Conservation (phyloP, 371 early-diverging fungal genomes). For the Mucor velutinosus region DNA sequence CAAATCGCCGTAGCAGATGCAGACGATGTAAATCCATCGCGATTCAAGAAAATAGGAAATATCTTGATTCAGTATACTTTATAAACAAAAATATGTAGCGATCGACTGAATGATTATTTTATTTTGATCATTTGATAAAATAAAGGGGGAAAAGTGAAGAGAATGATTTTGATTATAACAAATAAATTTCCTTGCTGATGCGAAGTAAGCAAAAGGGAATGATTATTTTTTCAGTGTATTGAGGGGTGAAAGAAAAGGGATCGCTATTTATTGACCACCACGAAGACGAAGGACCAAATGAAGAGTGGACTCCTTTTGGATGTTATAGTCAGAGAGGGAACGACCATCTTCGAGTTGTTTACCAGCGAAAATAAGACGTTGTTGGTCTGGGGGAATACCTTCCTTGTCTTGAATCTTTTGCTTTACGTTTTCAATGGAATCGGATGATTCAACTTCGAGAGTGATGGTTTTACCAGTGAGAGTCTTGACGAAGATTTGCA, state of each 20-base stretch:
- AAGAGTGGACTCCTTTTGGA: too few relatives aligned
- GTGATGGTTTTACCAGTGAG: constrained; percentile 86
- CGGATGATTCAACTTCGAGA: constrained; percentile 92
- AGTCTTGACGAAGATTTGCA: constrained; percentile 84
- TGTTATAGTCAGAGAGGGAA: too few relatives aligned
- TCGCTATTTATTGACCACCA: constrained; percentile 53
- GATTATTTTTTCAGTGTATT: constrained; percentile 95
- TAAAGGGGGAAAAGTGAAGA: background rate
- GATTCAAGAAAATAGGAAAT: too few relatives aligned
- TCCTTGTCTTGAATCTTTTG: too few relatives aligned
- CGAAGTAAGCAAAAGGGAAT: constrained; percentile 82
- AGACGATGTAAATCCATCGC: too few relatives aligned
- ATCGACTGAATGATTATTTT: background rate
- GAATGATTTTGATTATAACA: background rate
- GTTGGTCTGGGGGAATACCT: too few relatives aligned
- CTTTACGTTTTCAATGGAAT: constrained; percentile 96
- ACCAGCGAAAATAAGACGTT: too few relatives aligned
- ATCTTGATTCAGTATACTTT: background rate
- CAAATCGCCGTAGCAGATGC: too few relatives aligned
- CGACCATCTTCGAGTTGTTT: too few relatives aligned
- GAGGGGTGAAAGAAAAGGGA: constrained; percentile 44
- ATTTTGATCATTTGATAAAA: constrained; percentile 1
- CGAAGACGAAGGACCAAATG: too few relatives aligned
- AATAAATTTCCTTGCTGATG: constrained; percentile 84
- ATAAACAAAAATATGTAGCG: background rate